Evolutionary conservation across 2,329 filamentous ascomycete species (phyloP).

Genomic region (Laburnicola sp.): DNA sequence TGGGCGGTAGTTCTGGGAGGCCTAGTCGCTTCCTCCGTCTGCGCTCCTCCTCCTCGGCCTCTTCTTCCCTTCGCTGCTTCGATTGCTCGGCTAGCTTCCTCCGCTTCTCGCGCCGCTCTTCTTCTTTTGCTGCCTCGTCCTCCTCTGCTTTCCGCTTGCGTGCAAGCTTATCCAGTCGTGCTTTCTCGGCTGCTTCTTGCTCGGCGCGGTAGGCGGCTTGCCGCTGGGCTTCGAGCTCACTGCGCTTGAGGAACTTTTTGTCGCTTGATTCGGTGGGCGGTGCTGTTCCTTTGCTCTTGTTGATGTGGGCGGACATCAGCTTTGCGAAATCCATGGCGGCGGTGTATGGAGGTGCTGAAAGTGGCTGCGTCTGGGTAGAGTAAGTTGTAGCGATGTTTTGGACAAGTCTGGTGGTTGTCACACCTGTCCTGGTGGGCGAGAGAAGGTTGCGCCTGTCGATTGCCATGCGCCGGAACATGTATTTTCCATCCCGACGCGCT

Average conservation of each 20-base stretch:
- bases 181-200: slow-evolving; percentile 72
- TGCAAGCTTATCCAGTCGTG: slow-evolving; percentile 68
- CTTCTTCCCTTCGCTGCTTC: slow-evolving; percentile 67
- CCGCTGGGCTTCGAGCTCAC: slow-evolving; percentile 82
- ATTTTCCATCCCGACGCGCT: slow-evolving; percentile 5
- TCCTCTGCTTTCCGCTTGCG: slow-evolving; percentile 90
- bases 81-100: slow-evolving; percentile 80
- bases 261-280: slow-evolving; percentile 37
- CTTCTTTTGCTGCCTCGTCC: slow-evolving; percentile 72
- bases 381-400: background rate
- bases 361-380: background rate
- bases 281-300: slow-evolving; percentile 68
- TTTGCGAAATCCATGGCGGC: slow-evolving; percentile 87
- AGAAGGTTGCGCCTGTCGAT: background rate
- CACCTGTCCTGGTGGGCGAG: background rate
- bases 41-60: slow-evolving; percentile 73
- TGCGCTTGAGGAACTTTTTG: slow-evolving; percentile 78
- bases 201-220: slow-evolving; percentile 79
- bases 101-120: slow-evolving; percentile 78
- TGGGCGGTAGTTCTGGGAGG: slow-evolving; percentile 69
- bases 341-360: background rate
- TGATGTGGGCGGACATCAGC: slow-evolving; percentile 89
- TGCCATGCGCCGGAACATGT: background rate
- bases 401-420: background rate
- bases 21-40: slow-evolving; percentile 75